Evolutionary conservation across 2,329 filamentous ascomycete genomes (phyloP).

Genomic region (Fusarium chuoi): DNA sequence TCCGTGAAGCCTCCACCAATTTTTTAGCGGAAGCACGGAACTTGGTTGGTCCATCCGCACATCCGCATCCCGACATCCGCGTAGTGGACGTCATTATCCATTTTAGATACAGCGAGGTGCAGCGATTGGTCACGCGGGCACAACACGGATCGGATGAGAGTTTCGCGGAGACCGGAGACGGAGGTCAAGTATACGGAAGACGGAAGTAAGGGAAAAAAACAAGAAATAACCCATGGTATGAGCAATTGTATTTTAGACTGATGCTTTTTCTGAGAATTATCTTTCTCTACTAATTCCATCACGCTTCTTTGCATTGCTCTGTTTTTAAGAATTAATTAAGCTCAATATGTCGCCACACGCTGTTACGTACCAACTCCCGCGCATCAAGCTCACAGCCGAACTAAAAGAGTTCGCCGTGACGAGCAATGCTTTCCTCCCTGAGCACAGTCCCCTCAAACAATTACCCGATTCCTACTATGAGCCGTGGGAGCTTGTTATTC

Average conservation of each 20-base stretch:
- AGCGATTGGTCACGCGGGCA: constrained; percentile 23
- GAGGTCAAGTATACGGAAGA: constrained; percentile 18
- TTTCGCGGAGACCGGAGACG: constrained; percentile 4
- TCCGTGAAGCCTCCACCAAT: constrained; percentile 14
- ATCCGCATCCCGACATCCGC: constrained; percentile 44
- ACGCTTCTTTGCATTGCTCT: background rate
- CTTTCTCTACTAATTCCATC: background rate
- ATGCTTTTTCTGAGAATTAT: background rate
- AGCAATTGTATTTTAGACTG: constrained; percentile 23
- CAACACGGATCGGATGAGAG: constrained; percentile 10
- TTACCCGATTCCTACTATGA: constrained; percentile 79
- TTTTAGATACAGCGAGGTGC: constrained; percentile 9
- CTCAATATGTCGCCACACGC: constrained; percentile 57
- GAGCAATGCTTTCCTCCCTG: constrained; percentile 80
- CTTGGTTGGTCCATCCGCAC: constrained; percentile 40
- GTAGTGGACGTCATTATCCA: constrained; percentile 32
- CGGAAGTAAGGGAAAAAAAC: background rate
- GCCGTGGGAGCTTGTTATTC: constrained; percentile 79
- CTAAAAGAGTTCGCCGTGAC: constrained; percentile 53
- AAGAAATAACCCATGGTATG: background rate
- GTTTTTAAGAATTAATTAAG: background rate
- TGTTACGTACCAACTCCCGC: constrained; percentile 36
- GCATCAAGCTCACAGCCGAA: constrained; percentile 39
- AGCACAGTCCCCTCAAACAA: constrained; percentile 70
- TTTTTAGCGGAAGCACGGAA: constrained; percentile 22